phyloP scores from a whole-genome alignment of 495 filamentous ascomycete species.

The Xylaria bambusicola region DNA sequence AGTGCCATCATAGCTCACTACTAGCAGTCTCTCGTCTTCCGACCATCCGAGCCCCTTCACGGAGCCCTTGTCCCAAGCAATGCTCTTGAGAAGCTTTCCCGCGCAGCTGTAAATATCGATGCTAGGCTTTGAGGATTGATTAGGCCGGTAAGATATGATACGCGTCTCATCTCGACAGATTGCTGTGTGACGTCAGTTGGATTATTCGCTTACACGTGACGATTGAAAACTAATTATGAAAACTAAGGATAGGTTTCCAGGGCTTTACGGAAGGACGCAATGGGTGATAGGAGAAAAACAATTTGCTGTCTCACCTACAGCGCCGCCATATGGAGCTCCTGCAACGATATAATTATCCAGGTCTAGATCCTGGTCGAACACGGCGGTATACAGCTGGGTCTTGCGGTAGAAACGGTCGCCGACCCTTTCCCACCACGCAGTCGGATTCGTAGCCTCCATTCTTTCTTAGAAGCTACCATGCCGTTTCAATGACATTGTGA shows the following conservation, averaged over 20 bases:
- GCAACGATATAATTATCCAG: slow-evolving; percentile 91
- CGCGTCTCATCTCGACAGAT: slow-evolving; percentile 87
- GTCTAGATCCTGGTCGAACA: slow-evolving; percentile 91
- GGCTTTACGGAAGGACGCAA: no score
- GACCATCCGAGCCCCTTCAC: slow-evolving; percentile 95
- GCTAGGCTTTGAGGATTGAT: slow-evolving; percentile 71
- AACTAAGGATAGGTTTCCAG: no score
- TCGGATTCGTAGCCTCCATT: slow-evolving; percentile 63
- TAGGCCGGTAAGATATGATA: slow-evolving; percentile 71
- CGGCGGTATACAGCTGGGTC: slow-evolving; percentile 82
- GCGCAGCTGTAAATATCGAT: slow-evolving; percentile 95
- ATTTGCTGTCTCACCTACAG: slow-evolving; percentile 67
- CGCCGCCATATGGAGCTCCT: slow-evolving; percentile 92
- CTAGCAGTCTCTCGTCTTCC: slow-evolving; percentile 89
- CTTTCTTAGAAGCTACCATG: slow-evolving; percentile 35
- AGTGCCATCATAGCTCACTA: slow-evolving; percentile 85
- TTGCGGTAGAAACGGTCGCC: slow-evolving; percentile 94
- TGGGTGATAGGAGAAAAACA: no score
- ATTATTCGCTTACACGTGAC: background rate
- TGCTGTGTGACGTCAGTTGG: slow-evolving; percentile 54
- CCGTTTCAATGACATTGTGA: slow-evolving; percentile 29
- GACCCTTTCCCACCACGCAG: slow-evolving; percentile 89
- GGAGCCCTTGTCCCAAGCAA: slow-evolving; percentile 85
- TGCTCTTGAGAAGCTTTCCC: slow-evolving; percentile 71
- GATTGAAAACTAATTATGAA: no score